phyloP scores from a whole-genome alignment of 2,329 filamentous ascomycete species.

The Calonectria fujianensis region DNA sequence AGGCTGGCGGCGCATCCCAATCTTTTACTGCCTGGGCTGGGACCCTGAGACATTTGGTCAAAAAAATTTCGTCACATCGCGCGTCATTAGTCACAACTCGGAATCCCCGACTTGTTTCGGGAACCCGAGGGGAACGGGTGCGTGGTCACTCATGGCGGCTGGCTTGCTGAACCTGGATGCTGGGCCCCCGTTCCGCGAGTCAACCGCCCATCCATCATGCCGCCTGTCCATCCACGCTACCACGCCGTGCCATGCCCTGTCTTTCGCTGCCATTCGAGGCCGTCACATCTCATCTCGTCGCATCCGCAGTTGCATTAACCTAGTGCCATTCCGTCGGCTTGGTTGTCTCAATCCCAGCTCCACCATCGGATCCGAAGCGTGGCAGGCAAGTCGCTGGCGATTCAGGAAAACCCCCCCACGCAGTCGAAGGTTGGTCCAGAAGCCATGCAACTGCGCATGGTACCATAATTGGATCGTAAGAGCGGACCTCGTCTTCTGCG shows the following conservation, averaged over 20 bases:
- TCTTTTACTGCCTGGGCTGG: conserved; percentile 8
- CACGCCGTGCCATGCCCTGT: conserved; percentile 25
- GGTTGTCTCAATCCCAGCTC: conserved; percentile 28
- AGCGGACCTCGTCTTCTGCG: conserved; percentile 19
- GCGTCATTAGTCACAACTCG: conserved; percentile 40
- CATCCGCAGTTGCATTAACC: conserved; percentile 43
- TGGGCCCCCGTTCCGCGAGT: conserved; percentile 31
- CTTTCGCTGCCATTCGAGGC: conserved; percentile 13
- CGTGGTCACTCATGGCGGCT: conserved; percentile 22
- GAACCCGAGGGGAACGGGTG: conserved; percentile 39
- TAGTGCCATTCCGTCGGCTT: conserved; percentile 38
- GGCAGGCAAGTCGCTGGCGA: conserved; percentile 17
- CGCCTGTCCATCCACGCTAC: conserved; percentile 25
- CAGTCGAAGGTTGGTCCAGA: conserved; percentile 23
- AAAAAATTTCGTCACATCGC: conserved; percentile 18
- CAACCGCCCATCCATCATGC: conserved; percentile 39
- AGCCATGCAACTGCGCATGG: conserved; percentile 15
- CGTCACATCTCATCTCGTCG: conserved; percentile 38
- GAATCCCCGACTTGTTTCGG: conserved; percentile 47
- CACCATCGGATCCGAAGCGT: conserved; percentile 35
- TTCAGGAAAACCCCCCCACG: conserved; percentile 34
- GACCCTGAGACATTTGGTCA: conserved; percentile 29
- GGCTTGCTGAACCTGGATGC: conserved; percentile 30
- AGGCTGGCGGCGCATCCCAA: background rate
- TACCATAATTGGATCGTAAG: conserved; percentile 28